Evolutionary conservation across 1,139 yeast genomes (phyloP).

Genomic region (Chernovozyma aurita): DNA sequence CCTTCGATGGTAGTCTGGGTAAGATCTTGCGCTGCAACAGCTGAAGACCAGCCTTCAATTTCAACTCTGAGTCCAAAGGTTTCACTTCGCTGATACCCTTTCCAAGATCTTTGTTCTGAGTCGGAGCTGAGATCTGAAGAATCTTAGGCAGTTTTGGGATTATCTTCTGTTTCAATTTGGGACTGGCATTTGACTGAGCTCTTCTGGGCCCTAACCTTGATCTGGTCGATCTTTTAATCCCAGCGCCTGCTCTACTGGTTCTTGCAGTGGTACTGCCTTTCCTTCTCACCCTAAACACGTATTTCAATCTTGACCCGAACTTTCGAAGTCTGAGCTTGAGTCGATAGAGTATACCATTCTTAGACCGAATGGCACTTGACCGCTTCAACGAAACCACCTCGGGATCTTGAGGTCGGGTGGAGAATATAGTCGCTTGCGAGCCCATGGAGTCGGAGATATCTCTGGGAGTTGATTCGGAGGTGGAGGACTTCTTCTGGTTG

Average conservation of each 20-base stretch:
- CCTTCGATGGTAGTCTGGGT: neutral
- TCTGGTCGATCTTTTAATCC: too few relatives aligned
- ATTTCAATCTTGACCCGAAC: constrained; percentile 19
- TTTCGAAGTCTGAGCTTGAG: constrained; percentile 24
- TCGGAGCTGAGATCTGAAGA: constrained; percentile 22
- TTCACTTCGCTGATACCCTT: constrained; percentile 13
- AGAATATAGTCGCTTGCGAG: constrained; percentile 44
- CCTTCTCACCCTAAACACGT: constrained; percentile 7
- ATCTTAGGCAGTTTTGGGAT: too few relatives aligned
- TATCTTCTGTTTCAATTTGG: too few relatives aligned
- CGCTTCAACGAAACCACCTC: constrained; percentile 18
- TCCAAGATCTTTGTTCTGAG: constrained; percentile 28
- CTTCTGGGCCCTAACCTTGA: neutral
- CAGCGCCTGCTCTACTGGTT: neutral
- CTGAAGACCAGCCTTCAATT: constrained; percentile 2
- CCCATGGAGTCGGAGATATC: constrained; percentile 39
- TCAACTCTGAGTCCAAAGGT: constrained; percentile 3
- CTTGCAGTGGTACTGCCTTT: constrained; percentile 1
- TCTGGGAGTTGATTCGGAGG: constrained; percentile 1
- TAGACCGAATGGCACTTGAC: constrained; percentile 31
- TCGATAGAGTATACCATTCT: constrained; percentile 30
- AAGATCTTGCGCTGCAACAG: constrained; percentile 1
- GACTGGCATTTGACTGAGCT: constrained; percentile 8
- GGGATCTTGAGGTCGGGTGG: constrained; percentile 26
- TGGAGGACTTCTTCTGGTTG: constrained; percentile 7